Evolutionary conservation across 2,329 filamentous ascomycete species (phyloP).

Genomic region (Ceratocystis papillata): DNA sequence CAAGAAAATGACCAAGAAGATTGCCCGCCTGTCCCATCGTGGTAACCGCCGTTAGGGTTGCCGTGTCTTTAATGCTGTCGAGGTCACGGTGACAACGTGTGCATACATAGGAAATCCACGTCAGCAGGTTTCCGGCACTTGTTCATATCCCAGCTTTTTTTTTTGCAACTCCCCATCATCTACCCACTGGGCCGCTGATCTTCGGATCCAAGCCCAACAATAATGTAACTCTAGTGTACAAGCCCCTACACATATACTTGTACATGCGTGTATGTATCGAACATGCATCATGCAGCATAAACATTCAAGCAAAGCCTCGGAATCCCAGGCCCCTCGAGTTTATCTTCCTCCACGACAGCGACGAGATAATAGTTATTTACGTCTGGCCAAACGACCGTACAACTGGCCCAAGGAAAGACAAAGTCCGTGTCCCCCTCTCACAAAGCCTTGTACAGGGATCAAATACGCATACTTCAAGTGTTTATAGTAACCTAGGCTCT

Average conservation of each 20-base stretch:
- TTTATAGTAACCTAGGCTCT: not conserved
- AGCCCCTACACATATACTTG: not conserved
- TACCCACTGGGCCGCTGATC: not conserved
- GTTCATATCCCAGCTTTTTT: not conserved
- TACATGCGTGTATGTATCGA: not conserved
- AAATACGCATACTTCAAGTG: not conserved
- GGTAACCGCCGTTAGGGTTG: too few relatives aligned
- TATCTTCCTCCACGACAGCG: too few relatives aligned
- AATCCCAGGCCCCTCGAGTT: too few relatives aligned
- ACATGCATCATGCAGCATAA: too few relatives aligned
- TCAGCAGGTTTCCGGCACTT: not conserved
- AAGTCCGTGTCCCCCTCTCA: not conserved
- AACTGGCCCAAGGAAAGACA: not conserved
- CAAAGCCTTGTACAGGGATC: not conserved
- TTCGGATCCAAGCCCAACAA: not conserved
- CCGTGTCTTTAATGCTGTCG: too few relatives aligned
- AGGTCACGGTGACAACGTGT: too few relatives aligned
- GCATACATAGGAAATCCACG: not conserved
- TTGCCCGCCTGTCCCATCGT: too few relatives aligned
- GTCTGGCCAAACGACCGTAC: not conserved
- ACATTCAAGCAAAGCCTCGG: too few relatives aligned
- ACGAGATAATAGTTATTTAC: too few relatives aligned
- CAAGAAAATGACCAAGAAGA: too few relatives aligned
- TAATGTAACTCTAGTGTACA: not conserved
- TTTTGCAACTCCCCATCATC: not conserved